Conservation (phyloP, 148 eudicot genomes). For the Silene uniflora region DNA sequence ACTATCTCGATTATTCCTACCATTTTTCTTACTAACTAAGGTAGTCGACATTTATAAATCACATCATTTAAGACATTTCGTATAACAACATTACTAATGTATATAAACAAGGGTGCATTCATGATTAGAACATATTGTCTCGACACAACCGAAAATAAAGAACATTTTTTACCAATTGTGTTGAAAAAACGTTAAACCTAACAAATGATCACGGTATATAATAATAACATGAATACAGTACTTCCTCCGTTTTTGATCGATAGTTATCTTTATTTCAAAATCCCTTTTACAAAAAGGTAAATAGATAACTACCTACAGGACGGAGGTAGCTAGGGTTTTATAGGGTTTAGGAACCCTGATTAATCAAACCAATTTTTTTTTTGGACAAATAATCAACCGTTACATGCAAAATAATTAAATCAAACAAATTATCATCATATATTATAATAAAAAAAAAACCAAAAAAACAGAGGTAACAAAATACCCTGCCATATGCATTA, state of each 20-base stretch:
- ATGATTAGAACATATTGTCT: no score
- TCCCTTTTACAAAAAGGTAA: no score
- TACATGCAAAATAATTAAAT: neutral
- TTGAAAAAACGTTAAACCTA: neutral
- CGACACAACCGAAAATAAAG: no score
- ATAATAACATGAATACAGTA: neutral
- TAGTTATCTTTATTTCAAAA: no score
- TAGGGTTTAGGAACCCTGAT: no score
- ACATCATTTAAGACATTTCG: neutral
- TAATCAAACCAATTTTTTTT: no score
- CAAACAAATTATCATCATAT: neutral
- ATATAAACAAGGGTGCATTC: no score
- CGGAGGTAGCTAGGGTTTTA: no score
- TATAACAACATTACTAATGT: neutral
- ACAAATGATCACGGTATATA: neutral
- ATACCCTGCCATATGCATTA: conserved; percentile 86
- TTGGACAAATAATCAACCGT: neutral
- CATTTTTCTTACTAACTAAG: neutral
- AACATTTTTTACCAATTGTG: no score
- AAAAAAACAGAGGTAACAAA: neutral
- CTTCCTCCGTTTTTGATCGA: no score
- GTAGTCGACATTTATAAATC: neutral
- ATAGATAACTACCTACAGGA: no score
- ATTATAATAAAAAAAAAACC: neutral
- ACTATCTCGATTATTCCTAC: no score